These are phyloP conservation scores for Pichia inconspicua DNA, from an alignment of 1,139 yeast genomes.

Conservation along the genomic window DNA sequence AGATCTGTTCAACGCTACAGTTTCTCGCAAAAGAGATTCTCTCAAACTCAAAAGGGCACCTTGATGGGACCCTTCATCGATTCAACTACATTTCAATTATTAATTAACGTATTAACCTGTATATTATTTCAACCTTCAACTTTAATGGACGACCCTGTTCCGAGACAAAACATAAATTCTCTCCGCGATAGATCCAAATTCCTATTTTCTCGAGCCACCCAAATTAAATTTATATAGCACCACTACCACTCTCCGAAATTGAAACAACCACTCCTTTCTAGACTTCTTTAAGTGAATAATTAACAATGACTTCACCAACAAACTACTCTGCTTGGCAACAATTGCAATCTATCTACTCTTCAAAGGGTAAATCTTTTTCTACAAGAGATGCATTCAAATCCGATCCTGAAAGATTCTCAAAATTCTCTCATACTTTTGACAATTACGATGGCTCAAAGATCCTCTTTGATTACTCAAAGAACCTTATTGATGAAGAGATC, in stretches of 20 bases:
- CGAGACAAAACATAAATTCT: neutral
- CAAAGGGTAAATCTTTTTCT: conserved; percentile 58
- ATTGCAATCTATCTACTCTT: conserved; percentile 61
- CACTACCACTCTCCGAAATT: neutral
- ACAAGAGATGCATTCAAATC: conserved; percentile 70
- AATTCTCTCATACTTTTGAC: conserved; percentile 66
- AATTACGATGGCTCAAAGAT: conserved; percentile 84
- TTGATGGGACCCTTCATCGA: neutral
- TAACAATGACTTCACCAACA: conserved; percentile 35
- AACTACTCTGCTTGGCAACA: conserved; percentile 82
- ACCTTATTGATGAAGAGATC: conserved; percentile 81
- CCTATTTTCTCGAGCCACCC: too few species aligned
- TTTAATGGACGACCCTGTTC: neutral
- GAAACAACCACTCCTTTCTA: neutral
- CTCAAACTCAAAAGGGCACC: conserved; percentile 30
- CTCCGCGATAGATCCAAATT: too few species aligned
- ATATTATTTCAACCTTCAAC: neutral
- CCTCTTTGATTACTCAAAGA: conserved; percentile 90
- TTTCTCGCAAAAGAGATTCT: conserved; percentile 34
- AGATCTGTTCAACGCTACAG: conserved; percentile 30
- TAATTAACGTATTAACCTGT: neutral
- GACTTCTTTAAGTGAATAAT: too few species aligned
- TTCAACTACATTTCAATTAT: neutral
- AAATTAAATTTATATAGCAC: neutral
- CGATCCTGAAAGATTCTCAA: conserved; percentile 68